Conservation (phyloP, 1,139 yeast species). For the Zygoascus hellenicus region DNA sequence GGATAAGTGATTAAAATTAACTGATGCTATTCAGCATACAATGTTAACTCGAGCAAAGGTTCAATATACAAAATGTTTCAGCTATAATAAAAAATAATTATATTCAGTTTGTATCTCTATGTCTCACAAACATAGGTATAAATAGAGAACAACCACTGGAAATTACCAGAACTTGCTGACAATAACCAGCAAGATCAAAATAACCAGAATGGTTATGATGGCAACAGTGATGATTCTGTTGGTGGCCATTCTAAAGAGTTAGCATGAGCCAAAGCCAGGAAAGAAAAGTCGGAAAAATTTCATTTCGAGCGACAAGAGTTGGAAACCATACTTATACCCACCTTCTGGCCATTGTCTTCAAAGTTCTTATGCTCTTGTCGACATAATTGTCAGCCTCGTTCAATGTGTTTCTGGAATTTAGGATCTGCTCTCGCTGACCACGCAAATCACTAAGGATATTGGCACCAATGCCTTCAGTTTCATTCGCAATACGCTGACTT, state of each 20-base stretch:
- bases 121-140: no score
- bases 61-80: no score
- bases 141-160: not conserved
- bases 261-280: not conserved
- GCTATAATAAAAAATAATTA: no score
- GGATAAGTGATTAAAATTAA: no score
- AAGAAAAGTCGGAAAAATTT: not conserved
- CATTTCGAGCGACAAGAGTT: no score
- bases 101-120: no score
- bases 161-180: conserved; percentile 73
- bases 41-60: no score
- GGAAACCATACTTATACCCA: conserved; percentile 12
- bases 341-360: conserved; percentile 82
- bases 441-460: conserved; percentile 83
- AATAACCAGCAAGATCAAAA: conserved; percentile 77
- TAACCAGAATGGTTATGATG: conserved; percentile 82
- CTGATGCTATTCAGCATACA: no score
- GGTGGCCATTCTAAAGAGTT: conserved; percentile 65
- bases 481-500: conserved; percentile 84
- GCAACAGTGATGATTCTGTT: conserved; percentile 90
- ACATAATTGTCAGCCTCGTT: conserved; percentile 90
- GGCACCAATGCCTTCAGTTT: conserved; percentile 89
- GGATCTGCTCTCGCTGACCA: conserved; percentile 88
- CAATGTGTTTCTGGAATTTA: conserved; percentile 75
- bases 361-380: conserved; percentile 79